phyloP scores from a whole-genome alignment of 2,329 filamentous ascomycete species.

The Cercospora sp. region DNA sequence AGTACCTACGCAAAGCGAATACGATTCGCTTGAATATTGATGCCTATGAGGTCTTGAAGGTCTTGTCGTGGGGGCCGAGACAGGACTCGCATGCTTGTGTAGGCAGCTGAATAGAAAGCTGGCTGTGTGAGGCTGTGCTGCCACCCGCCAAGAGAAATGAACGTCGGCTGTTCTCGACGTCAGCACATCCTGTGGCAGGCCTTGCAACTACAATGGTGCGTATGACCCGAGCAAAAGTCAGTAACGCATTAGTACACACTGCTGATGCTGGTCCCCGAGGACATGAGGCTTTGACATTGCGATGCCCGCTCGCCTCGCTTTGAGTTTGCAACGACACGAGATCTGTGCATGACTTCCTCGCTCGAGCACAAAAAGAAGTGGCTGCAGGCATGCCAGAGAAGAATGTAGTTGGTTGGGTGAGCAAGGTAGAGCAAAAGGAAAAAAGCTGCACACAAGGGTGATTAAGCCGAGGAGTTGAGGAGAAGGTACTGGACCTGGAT shows the following conservation, averaged over 20 bases:
- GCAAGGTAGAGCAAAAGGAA: not conserved
- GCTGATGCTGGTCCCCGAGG: not conserved
- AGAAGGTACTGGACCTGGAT: not conserved
- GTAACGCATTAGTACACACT: not conserved
- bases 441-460: not conserved
- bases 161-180: not conserved
- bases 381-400: not conserved
- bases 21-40: not conserved
- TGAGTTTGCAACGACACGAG: too few species aligned
- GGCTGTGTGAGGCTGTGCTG: constrained; percentile 15
- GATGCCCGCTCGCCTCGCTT: not conserved
- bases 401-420: not conserved
- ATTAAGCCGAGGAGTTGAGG: constrained; percentile 2
- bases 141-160: constrained; percentile 4
- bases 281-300: not conserved
- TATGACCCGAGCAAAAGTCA: not conserved
- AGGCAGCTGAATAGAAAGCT: constrained; percentile 12
- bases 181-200: not conserved
- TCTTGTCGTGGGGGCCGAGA: constrained; percentile 10
- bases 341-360: not conserved
- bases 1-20: constrained; percentile 8
- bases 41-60: constrained; percentile 12
- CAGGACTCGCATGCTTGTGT: constrained; percentile 12
- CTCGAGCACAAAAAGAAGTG: not conserved
- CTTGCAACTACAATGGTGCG: not conserved